These are phyloP conservation scores for Amyloporia xantha DNA, from an alignment of 768 basidiomycete species.

Conservation along the genomic window DNA sequence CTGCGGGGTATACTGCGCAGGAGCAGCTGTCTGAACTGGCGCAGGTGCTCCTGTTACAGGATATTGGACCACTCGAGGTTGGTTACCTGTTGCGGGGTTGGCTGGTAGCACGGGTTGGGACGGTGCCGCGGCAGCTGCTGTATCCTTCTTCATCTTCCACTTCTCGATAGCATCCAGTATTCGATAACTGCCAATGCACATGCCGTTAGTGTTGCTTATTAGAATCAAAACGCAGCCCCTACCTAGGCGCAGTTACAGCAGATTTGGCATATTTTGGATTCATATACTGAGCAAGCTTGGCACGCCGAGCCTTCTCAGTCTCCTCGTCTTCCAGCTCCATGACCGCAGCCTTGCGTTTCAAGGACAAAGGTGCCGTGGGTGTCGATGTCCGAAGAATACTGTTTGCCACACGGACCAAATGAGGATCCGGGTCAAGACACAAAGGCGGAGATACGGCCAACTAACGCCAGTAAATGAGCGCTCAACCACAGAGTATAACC, in stretches of 20 bases:
- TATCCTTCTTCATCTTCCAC: slow-evolving; percentile 6
- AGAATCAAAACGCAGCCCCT: slow-evolving; percentile 19
- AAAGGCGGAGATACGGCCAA: slow-evolving; percentile 69
- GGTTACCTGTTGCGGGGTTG: too few species aligned
- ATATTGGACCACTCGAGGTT: too few species aligned
- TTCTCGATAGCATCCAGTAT: slow-evolving; percentile 44
- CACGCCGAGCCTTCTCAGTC: slow-evolving; percentile 61
- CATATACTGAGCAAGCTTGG: slow-evolving; percentile 78
- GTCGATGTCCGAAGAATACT: slow-evolving; percentile 66
- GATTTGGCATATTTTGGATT: slow-evolving; percentile 47
- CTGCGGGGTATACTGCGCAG: neutral
- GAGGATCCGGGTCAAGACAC: slow-evolving; percentile 75
- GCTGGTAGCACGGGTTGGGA: too few species aligned
- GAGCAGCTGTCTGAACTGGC: neutral
- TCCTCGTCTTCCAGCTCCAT: slow-evolving; percentile 74
- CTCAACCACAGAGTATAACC: slow-evolving; percentile 34
- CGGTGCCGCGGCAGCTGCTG: slow-evolving; percentile 2
- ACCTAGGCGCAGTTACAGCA: slow-evolving; percentile 39
- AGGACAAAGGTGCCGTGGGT: slow-evolving; percentile 61
- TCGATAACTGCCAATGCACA: slow-evolving; percentile 40
- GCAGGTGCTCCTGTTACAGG: neutral
- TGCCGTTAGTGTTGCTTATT: too few species aligned
- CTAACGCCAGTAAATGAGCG: slow-evolving; percentile 30
- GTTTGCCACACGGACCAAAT: slow-evolving; percentile 71
- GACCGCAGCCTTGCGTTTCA: slow-evolving; percentile 70